phyloP scores from a whole-genome alignment of 306 rosid genomes.

The Glycyrrhiza uralensis region DNA sequence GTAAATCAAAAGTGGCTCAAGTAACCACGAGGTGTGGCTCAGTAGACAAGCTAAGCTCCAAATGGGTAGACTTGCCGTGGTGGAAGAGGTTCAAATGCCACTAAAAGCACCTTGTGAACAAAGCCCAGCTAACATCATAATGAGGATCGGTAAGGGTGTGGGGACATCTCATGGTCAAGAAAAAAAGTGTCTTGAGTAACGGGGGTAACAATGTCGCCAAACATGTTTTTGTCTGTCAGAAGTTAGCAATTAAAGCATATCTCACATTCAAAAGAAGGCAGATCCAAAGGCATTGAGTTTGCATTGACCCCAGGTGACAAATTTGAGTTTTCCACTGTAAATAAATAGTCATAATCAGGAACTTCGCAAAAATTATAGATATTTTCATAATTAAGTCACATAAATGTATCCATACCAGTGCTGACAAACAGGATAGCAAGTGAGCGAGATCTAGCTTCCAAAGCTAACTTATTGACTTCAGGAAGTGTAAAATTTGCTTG shows the following conservation, averaged over 20 bases:
- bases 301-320: conserved; percentile 43
- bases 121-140: not conserved
- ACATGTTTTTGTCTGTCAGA: not conserved
- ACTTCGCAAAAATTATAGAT: not conserved
- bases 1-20: not conserved
- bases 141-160: not conserved
- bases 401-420: conserved; percentile 46
- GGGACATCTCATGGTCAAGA: not conserved
- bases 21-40: not conserved
- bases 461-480: conserved; percentile 67
- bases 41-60: not conserved
- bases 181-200: not conserved
- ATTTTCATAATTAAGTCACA: conserved; percentile 1
- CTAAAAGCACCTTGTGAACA: not conserved
- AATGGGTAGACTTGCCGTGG: not conserved
- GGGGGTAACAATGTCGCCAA: not conserved
- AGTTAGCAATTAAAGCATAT: conserved; percentile 20
- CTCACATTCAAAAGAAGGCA: conserved; percentile 60
- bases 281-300: conserved; percentile 44
- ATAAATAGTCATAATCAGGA: conserved; percentile 20
- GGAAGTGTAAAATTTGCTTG: conserved; percentile 78
- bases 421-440: conserved; percentile 70
- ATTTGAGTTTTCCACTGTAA: conserved; percentile 55
- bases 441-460: conserved; percentile 66
- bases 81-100: not conserved